Evolutionary conservation across 73 alveolate genomes (phyloP), one percentile per base, ranked within the genome.

Genomic region (Symbiodinium natans): DNA sequence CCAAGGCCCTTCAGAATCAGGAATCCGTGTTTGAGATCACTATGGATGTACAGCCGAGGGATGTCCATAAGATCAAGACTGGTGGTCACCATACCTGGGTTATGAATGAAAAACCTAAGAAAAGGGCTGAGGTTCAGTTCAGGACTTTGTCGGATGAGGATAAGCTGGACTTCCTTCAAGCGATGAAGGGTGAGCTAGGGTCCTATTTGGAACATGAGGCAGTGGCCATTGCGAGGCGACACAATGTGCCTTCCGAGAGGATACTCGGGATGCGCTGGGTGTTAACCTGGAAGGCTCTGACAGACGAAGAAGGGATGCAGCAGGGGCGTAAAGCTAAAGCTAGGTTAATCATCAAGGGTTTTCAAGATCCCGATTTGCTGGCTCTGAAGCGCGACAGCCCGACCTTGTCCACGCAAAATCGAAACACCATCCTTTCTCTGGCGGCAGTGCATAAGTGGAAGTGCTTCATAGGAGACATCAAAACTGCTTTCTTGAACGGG

Each of bases 161-260:
- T 31, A 86, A 86, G n/a, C 31, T 86, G 36, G 83, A 40, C n/a
- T 86, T 86, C n/a, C 21, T 86, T 9, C 36, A 10, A 15, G 94
- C 94, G 31, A 86, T 86, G 94, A 17, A 86, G 42, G 59, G 31
- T 34, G 94, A 86, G 29, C 2, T 86, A 0, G 56, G 94, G 0
- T 86, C 94, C 0, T 86, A 86, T 56, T 83, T 86, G n/a, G 84
- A 86, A 5, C 94, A 86, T 56, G 94, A 86, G 36, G 94, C 94
- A 2, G 94, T 86, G 0, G 59, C 21, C 23, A 48, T 56, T 54
- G 82, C 75, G 17, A 11, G 82, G 6, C 36, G 48, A 9, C 54
- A 29, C 15, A 73, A 73, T 10, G 39, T 85, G 2, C 52, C 77
- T 2, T 0, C 38, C 29, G 36, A 8, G 7, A 8, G 94, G 0